phyloP scores from a whole-genome alignment of 805 yeast species.

The Saccharomyces kudriavzevii region DNA sequence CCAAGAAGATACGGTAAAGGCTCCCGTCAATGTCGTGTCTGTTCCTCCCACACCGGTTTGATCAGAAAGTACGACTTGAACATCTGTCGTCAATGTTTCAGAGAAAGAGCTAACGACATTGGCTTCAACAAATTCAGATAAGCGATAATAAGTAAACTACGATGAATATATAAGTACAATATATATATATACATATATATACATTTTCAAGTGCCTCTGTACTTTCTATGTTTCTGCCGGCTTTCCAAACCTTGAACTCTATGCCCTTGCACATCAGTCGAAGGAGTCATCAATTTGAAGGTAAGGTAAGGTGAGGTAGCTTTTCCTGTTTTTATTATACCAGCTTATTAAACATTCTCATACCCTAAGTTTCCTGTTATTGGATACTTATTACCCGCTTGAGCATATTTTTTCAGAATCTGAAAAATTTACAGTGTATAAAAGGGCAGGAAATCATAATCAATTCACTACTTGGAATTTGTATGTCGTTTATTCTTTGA shows the following conservation, averaged over 20 bases:
- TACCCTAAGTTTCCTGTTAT: background rate
- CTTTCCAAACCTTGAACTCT: background rate
- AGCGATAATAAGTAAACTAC: conserved; percentile 22
- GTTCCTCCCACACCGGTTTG: conserved; percentile 97
- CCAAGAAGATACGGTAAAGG: conserved; percentile 99
- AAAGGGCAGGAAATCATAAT: background rate
- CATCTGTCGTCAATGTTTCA: conserved; percentile 99
- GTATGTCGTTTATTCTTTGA: background rate
- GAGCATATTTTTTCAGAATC: background rate
- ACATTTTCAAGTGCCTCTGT: background rate
- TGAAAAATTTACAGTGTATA: background rate
- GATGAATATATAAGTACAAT: conserved; percentile 1
- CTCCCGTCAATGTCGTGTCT: conserved; percentile 99
- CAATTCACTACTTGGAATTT: background rate
- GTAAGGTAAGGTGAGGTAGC: background rate
- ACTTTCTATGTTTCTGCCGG: background rate
- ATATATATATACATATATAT: conserved; percentile 5
- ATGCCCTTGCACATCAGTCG: background rate
- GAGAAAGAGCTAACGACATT: conserved; percentile 98
- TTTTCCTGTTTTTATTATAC: background rate
- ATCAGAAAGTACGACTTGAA: conserved; percentile 99
- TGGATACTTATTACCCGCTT: background rate
- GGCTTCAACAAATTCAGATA: conserved; percentile 99
- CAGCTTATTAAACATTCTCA: background rate
- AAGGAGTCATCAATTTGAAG: background rate